Evolutionary conservation across 2,329 filamentous ascomycete species (phyloP), one percentile per base, ranked within the genome.

Genomic region (Cercospora sp.): DNA sequence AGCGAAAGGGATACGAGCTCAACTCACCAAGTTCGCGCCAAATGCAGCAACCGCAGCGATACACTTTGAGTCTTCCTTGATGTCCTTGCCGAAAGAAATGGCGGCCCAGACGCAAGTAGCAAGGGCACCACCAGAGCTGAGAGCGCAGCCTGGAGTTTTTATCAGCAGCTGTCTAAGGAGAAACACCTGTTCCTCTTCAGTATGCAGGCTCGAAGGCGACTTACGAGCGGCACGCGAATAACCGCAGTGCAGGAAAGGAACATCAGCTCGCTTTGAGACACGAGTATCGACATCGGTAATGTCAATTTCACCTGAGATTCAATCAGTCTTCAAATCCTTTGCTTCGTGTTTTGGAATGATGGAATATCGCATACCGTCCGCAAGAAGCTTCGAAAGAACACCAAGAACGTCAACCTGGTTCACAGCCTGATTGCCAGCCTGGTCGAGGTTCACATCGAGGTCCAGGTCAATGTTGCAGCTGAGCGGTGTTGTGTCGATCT

Each of bases 211-310:
- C 8, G 3, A 5, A 8, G n/a, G 8, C 1, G n/a, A 20, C 45
- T 51, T 23, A 51, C 18, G 45, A 26, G 20, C 10, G 26, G 45
- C 63, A 48, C 63, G 63, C 5, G 63, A 23, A 4, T 36, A 40
- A 42, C 63, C 63, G 31, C 63, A 64, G 63, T 64, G 48, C 48
- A 64, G 13, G 40, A 23, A 23, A 30, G 63, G 63, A 59, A 64
- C 63, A 7, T 59, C 18, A 12, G 51, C 26, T 18, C 63, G 63
- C 51, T 64, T 64, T 4, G 23, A 23, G 51, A 64, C 31, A 18
- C 20, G 33, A 18, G 31, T 48, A 36, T 40, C 51, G 16, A 30
- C 30, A 31, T 42, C 63, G 12, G 58, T 18, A 16, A 64, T 55
- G 53, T 64, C 63, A 16, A 64, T 64, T 36, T 64, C 53, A 18